Base-by-base conservation (phyloP, 192 early-diverging fungal species). In the Borealophlyctis nickersoniae region DNA sequence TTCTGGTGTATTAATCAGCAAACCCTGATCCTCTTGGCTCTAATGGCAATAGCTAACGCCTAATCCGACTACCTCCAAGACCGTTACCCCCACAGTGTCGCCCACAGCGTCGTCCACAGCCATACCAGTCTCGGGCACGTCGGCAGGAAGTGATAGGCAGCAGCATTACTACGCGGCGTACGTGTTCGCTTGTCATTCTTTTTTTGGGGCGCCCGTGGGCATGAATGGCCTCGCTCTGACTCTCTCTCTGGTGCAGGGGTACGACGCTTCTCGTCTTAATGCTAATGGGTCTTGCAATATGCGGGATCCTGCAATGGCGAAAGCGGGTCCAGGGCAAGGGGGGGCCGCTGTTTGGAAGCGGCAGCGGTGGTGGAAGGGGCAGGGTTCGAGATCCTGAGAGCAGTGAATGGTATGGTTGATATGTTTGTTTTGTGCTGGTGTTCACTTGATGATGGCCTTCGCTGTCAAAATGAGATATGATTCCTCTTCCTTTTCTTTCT, bases 121-220 rank as follows among this genome's bases (percentile, higher is more conserved):
- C 35, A 60, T 7, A 26, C 27, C 35, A 24, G 4, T 57, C 1
- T 30, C 35, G 35, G 32, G 14, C 22, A 58, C 39, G 4, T 29
- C 29, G 34, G 51, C 19, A 31, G 49, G 50, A 11, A 24, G 27
- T 30, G 35, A 1, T 13, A 29, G 33, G 22, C 28, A 54, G 16
- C 33, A 32, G 30, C 66, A 68, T 26, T 68, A 68, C 28, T 68
- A 68, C 49, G 58, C 58, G 66, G 39, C 39, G 39, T 45, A 45
- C 19, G 39, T 45, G 7, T 7, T 13, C 39, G 39, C 7, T 45
- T 60, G 61, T 33, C 56, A 30, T 3, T 51, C 11, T 29, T 54
- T 11, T 11, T 29, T 29, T 35, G 19, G 11, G 27, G 19, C 14
- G 32, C 16, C 14, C 13, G 11, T 35, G 22, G 32, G 22, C 54